Evolutionary conservation across 2,329 filamentous ascomycete species (phyloP), one percentile per base, ranked within the genome.

Genomic region (Aspergillus awamori): DNA sequence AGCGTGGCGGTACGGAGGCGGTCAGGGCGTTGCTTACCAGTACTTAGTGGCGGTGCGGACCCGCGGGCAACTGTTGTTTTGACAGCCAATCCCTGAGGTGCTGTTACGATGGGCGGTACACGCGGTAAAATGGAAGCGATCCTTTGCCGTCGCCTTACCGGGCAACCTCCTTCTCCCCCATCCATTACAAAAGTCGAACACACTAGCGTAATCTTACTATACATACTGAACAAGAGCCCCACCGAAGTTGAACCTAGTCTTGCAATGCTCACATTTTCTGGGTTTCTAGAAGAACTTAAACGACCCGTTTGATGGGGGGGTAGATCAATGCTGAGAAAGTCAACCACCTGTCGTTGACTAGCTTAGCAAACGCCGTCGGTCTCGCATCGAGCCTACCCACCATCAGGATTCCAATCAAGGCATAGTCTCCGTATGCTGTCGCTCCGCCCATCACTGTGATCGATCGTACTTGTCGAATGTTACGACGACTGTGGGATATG

Each of bases 241-340:
- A 58, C 62, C 58, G 28, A 58, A 41, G 17, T 33, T 61, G 58
- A 60, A 63, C 58, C 53, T 60, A 59, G 33, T 36, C 33, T 36
- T 36, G 11, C 22, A 45, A 20, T 28, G 28, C 36, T 61, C 20
- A 17, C 47, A 36, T 53, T 56, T 48, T 53, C 53, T 51, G 52
- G 20, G 33, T 63, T 65, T 65, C 63, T 63, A 65, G 63, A 65
- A 65, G 61, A 62, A 59, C 48, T 57, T 53, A 55, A 51, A 51
- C 47, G 26, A 49, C 47, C 11, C 11, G 47, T 26, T 51, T 28
- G 47, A 33, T 51, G 28, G 33, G 33, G 33, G 47, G 26, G 26
- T 51, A 28, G 47, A 30, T 51, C 26, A 51, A 33, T n/a, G 47
- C 24, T 49, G 22, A 24, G 45, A 48, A 48, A 43, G 41, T 15